A percentile compares a stretch with the other conserved stretches of the same genome.
phyloP scores from a whole-genome alignment of 208 protist genomes.

The Trypanosoma avium region DNA sequence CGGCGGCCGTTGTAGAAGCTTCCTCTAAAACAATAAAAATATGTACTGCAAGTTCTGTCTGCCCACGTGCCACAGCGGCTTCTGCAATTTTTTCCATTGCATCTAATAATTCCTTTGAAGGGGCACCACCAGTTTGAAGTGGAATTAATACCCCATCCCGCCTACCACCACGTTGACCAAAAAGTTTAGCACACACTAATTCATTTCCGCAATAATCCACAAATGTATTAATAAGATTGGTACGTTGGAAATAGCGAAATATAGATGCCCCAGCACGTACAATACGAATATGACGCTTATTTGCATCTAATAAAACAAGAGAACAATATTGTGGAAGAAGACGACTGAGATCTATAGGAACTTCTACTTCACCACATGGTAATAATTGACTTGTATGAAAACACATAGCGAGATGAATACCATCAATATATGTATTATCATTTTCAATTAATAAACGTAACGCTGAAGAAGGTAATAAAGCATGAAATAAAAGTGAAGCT shows the following conservation, averaged over 20 bases:
- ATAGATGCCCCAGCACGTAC: slow-evolving; percentile 48
- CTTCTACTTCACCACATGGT: slow-evolving; percentile 45
- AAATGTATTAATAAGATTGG: slow-evolving; percentile 53
- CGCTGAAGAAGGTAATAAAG: slow-evolving; percentile 63
- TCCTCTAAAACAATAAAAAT: slow-evolving; percentile 42
- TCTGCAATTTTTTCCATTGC: slow-evolving; percentile 62
- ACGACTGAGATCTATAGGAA: slow-evolving; percentile 56
- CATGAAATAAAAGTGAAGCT: slow-evolving; percentile 70
- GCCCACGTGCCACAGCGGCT: slow-evolving; percentile 41
- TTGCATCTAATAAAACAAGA: slow-evolving; percentile 52
- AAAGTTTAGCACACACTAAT: slow-evolving; percentile 47
- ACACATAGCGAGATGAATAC: slow-evolving; percentile 73
- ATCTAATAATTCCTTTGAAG: slow-evolving; percentile 49
- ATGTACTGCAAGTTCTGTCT: slow-evolving; percentile 54
- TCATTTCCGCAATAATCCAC: slow-evolving; percentile 69
- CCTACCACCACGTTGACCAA: slow-evolving; percentile 45
- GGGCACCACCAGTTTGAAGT: too few relatives aligned
- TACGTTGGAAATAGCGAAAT: slow-evolving; percentile 75
- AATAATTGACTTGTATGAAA: slow-evolving; percentile 59
- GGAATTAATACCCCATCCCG: slow-evolving; percentile 37
- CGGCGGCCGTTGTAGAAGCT: slow-evolving; percentile 29
- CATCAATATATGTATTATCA: slow-evolving; percentile 62
- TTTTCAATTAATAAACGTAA: slow-evolving; percentile 70
- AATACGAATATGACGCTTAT: slow-evolving; percentile 27
- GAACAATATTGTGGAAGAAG: slow-evolving; percentile 60